Conservation (phyloP, 192 early-diverging fungal genomes). For the Geosiphon pyriformis region DNA sequence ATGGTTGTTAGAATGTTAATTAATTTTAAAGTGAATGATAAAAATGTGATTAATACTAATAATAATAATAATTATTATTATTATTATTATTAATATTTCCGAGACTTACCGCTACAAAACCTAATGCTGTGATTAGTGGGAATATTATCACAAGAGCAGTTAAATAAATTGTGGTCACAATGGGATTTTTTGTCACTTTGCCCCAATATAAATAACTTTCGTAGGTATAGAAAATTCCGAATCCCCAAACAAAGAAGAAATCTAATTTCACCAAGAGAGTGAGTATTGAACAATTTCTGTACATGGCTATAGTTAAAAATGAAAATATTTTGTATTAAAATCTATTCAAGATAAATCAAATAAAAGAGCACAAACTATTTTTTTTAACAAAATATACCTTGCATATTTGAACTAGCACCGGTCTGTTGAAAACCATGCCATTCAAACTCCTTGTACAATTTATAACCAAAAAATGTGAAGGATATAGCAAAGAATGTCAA, state of each 20-base stretch:
- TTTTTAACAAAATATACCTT: not conserved
- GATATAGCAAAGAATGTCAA: not conserved
- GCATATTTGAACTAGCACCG: not conserved
- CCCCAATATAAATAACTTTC: not conserved
- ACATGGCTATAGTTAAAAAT: not conserved
- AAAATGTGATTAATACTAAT: not conserved
- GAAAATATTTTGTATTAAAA: not conserved
- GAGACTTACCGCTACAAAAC: not conserved
- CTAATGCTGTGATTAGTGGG: not conserved
- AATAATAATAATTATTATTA: not conserved
- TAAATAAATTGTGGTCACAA: not conserved
- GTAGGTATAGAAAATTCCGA: not conserved
- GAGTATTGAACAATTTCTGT: not conserved
- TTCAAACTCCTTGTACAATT: constrained; percentile 4
- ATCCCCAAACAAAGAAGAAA: constrained; percentile 7
- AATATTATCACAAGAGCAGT: not conserved
- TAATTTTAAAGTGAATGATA: too few species aligned
- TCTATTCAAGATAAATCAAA: not conserved
- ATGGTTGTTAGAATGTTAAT: too few species aligned
- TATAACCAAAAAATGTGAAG: not conserved
- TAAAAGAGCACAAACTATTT: not conserved
- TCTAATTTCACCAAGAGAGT: not conserved
- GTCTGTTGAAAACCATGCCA: not conserved
- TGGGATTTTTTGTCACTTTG: not conserved
- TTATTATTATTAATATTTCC: not conserved